These are phyloP conservation scores for Pleurotus tuoliensis DNA, from an alignment of 768 basidiomycete genomes.

Conservation along the genomic window DNA sequence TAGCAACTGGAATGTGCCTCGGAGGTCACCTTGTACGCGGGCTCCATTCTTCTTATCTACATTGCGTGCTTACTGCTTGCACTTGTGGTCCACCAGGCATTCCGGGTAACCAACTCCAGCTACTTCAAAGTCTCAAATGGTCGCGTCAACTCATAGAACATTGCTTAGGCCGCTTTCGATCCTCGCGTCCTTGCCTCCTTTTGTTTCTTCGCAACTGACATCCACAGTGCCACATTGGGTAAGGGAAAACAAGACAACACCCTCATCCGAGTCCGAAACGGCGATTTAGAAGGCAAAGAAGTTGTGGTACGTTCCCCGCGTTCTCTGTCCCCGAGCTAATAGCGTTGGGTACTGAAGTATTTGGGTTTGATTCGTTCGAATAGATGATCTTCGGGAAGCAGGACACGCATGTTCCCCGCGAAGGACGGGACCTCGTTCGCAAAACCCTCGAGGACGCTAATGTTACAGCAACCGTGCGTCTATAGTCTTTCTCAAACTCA, in stretches of 20 bases:
- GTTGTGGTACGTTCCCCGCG: constrained; percentile 55
- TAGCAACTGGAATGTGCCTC: constrained; percentile 88
- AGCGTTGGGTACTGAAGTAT: too few relatives aligned
- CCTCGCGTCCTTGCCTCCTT: constrained; percentile 76
- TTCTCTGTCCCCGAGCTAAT: too few relatives aligned
- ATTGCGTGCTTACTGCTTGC: neutral
- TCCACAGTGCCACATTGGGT: constrained; percentile 85
- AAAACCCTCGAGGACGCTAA: constrained; percentile 78
- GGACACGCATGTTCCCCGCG: constrained; percentile 92
- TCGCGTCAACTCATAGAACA: too few relatives aligned
- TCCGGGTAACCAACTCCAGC: constrained; percentile 27
- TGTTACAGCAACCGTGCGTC: constrained; percentile 63
- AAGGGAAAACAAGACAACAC: constrained; percentile 83
- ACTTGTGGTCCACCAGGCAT: constrained; percentile 26
- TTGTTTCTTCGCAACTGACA: constrained; percentile 95
- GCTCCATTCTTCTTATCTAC: neutral
- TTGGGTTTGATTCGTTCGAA: neutral
- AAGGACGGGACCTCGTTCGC: constrained; percentile 82
- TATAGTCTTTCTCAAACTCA: neutral
- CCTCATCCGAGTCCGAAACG: constrained; percentile 65
- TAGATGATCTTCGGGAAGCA: constrained; percentile 97
- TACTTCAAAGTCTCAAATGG: too few relatives aligned
- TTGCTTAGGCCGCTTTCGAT: constrained; percentile 79
- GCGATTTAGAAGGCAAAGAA: constrained; percentile 77
- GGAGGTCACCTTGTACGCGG: constrained; percentile 75